Percentiles rank a stretch among this genome's conserved stretches.
These are phyloP conservation scores for Polygonum aviculare DNA, from an alignment of 148 eudicot species.

Conservation along the genomic window DNA sequence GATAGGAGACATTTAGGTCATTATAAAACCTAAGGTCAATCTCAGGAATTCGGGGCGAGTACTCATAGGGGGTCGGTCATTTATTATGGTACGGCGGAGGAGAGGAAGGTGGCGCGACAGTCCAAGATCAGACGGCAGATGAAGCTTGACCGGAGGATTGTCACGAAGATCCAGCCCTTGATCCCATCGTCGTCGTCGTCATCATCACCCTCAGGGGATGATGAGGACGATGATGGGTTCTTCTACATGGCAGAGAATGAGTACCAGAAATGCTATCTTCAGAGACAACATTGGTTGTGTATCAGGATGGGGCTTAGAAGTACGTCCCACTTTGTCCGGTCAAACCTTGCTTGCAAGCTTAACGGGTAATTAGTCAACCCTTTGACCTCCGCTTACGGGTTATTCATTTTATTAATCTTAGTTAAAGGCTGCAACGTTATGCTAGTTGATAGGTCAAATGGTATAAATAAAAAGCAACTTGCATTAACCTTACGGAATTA, in stretches of 20 bases:
- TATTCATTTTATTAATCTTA: too few species aligned
- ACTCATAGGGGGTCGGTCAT: slow-evolving; percentile 29
- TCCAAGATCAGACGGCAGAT: slow-evolving; percentile 35
- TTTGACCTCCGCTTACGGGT: neutral
- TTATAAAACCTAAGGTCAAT: too few species aligned
- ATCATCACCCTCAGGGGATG: too few species aligned
- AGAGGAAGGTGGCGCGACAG: slow-evolving; percentile 23
- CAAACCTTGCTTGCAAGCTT: slow-evolving; percentile 11
- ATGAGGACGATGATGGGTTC: slow-evolving; percentile 9
- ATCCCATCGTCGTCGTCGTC: neutral
- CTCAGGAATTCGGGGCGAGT: slow-evolving; percentile 18
- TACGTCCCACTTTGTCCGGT: slow-evolving; percentile 20
- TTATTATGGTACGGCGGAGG: slow-evolving; percentile 21
- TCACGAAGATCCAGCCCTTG: slow-evolving; percentile 19
- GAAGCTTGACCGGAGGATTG: slow-evolving; percentile 28
- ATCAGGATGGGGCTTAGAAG: slow-evolving; percentile 26
- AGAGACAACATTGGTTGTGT: slow-evolving; percentile 22
- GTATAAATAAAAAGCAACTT: too few species aligned
- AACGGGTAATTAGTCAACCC: neutral
- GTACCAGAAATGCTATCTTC: slow-evolving; percentile 27
- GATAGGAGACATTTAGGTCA: too few species aligned
- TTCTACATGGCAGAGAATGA: slow-evolving; percentile 22
- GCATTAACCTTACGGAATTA: too few species aligned
- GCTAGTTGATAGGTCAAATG: too few species aligned
- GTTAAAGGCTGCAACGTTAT: too few species aligned